Evolutionary conservation across 805 yeast genomes (phyloP).

Genomic region (Wickerhamiella allomyrinae): DNA sequence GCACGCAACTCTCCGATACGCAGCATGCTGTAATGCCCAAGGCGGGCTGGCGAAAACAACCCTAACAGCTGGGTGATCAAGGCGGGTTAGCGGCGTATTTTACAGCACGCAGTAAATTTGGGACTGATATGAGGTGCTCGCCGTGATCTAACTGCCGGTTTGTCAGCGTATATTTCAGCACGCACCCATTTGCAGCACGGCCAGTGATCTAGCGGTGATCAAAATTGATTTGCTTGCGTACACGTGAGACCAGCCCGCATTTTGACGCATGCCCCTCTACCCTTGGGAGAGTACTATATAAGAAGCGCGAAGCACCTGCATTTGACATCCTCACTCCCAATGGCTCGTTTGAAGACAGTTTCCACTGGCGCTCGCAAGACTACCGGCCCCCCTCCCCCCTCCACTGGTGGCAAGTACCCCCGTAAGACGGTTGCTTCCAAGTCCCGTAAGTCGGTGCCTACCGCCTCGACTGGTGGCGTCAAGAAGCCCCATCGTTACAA

Average conservation of each 20-base stretch:
- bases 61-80: too few species aligned
- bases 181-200: background rate
- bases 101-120: too few species aligned
- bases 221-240: background rate
- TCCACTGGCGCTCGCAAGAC: slow-evolving; percentile 67
- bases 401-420: slow-evolving; percentile 89
- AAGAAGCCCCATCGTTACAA: slow-evolving; percentile 88
- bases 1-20: too few species aligned
- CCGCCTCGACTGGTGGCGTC: slow-evolving; percentile 70
- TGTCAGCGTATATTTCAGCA: background rate
- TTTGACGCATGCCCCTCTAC: too few species aligned
- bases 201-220: background rate
- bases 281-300: slow-evolving; percentile 5
- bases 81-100: too few species aligned
- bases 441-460: slow-evolving; percentile 81
- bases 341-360: slow-evolving; percentile 17
- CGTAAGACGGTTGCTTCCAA: slow-evolving; percentile 83
- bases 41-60: too few species aligned
- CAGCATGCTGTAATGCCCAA: too few species aligned
- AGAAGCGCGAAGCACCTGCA: background rate
- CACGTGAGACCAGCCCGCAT: background rate
- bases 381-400: slow-evolving; percentile 62
- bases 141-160: background rate
- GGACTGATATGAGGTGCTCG: too few species aligned
- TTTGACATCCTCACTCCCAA: slow-evolving; percentile 7